Evolutionary conservation across 768 basidiomycete genomes (phyloP).

Genomic region (Trichaptum fuscoviolaceum): DNA sequence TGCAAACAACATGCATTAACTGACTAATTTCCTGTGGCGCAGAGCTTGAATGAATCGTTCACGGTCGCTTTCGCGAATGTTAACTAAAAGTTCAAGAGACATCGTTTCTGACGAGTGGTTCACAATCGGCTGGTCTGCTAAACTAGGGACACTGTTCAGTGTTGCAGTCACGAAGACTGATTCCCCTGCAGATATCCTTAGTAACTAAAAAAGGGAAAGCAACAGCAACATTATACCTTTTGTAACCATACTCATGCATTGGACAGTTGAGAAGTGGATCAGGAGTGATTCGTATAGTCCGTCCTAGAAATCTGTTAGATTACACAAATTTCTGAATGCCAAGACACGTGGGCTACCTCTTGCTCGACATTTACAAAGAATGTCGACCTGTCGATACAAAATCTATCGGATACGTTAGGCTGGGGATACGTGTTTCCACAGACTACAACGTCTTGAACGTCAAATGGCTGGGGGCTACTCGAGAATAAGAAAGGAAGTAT

Average conservation of each 20-base stretch:
- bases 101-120: constrained; percentile 17
- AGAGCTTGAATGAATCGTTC: constrained; percentile 37
- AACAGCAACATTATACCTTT: neutral
- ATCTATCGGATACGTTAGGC: constrained; percentile 34
- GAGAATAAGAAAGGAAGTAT: too few relatives aligned
- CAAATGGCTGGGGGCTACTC: constrained; percentile 57
- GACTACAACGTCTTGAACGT: constrained; percentile 33
- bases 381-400: constrained; percentile 46
- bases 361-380: constrained; percentile 48
- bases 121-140: constrained; percentile 24
- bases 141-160: constrained; percentile 32
- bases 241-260: neutral
- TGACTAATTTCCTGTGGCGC: constrained; percentile 43
- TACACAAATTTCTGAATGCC: constrained; percentile 10
- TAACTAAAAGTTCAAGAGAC: constrained; percentile 23
- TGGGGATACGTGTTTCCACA: constrained; percentile 29
- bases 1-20: constrained; percentile 12
- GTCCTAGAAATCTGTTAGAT: constrained; percentile 26
- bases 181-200: constrained; percentile 21
- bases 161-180: constrained; percentile 24
- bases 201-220: constrained; percentile 21
- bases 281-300: constrained; percentile 49
- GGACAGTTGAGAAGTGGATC: constrained; percentile 34
- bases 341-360: constrained; percentile 15
- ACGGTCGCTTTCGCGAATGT: constrained; percentile 28